Evolutionary conservation across 1,284 basidiomycete genomes (phyloP).

Genomic region (Bjerkandera adusta): DNA sequence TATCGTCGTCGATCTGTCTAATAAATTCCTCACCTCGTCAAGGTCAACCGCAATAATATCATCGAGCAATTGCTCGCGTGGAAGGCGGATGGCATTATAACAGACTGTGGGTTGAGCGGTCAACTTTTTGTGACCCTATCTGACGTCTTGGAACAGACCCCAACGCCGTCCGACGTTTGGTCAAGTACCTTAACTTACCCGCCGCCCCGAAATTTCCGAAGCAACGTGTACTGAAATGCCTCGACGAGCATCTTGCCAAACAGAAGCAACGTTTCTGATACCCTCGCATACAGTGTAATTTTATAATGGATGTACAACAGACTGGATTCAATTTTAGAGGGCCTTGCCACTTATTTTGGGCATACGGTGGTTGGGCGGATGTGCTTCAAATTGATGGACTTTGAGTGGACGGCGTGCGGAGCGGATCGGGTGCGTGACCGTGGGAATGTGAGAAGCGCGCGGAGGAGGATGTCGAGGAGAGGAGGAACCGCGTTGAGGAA

Average conservation of each 20-base stretch:
- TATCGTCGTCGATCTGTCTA: too few species aligned
- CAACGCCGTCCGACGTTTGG: slow-evolving; percentile 48
- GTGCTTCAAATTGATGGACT: slow-evolving; percentile 11
- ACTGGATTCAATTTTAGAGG: not conserved
- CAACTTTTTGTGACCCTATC: slow-evolving; percentile 22
- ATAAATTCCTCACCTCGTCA: slow-evolving; percentile 1
- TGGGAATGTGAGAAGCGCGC: slow-evolving; percentile 12
- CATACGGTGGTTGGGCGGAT: not conserved
- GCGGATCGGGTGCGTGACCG: slow-evolving; percentile 17
- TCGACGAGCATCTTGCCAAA: slow-evolving; percentile 42
- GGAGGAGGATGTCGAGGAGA: slow-evolving; percentile 13
- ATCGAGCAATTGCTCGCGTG: slow-evolving; percentile 56
- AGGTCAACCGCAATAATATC: slow-evolving; percentile 62
- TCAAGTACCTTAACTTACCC: slow-evolving; percentile 44
- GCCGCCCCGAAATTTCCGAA: slow-evolving; percentile 56
- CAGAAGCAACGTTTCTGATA: slow-evolving; percentile 17
- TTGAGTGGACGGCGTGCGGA: slow-evolving; percentile 18
- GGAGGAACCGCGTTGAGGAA: slow-evolving; percentile 23
- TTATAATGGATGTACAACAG: not conserved
- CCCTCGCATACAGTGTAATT: slow-evolving; percentile 2
- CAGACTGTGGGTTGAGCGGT: slow-evolving; percentile 41
- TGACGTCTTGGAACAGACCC: slow-evolving; percentile 40
- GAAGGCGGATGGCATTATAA: slow-evolving; percentile 72
- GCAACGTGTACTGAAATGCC: slow-evolving; percentile 53
- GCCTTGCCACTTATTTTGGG: not conserved